phyloP scores from a whole-genome alignment of 2,329 filamentous ascomycete species.

The Zymoseptoria brevis region DNA sequence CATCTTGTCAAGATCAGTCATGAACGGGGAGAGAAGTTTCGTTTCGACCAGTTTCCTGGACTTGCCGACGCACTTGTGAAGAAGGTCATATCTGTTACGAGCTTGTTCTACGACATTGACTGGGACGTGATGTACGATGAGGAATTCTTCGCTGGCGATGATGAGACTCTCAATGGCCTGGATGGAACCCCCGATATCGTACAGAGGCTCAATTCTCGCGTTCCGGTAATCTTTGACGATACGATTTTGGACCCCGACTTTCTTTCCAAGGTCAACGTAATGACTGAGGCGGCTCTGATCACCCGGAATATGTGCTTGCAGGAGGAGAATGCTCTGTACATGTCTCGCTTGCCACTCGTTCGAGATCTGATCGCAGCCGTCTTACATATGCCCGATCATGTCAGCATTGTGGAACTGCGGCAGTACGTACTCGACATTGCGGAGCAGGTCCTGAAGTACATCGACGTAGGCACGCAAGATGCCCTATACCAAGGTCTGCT shows the following conservation, averaged over 20 bases:
- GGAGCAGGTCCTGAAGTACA: constrained; percentile 79
- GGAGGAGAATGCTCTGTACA: constrained; percentile 75
- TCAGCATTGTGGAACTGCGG: constrained; percentile 72
- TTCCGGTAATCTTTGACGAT: constrained; percentile 52
- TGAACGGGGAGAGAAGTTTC: constrained; percentile 90
- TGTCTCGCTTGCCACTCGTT: constrained; percentile 65
- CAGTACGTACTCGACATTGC: constrained; percentile 87
- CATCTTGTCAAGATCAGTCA: constrained; percentile 93
- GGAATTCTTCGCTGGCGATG: constrained; percentile 42
- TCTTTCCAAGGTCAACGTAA: constrained; percentile 61
- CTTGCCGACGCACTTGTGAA: constrained; percentile 82
- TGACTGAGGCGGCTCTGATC: constrained; percentile 80
- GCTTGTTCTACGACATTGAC: constrained; percentile 70
- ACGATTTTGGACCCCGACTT: constrained; percentile 64
- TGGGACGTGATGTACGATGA: constrained; percentile 69
- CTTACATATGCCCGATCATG: constrained; percentile 64
- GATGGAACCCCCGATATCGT: constrained; percentile 64
- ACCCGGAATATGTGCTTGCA: constrained; percentile 95
- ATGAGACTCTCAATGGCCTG: constrained; percentile 55
- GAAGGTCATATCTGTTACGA: constrained; percentile 70
- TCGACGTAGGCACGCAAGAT: constrained; percentile 63
- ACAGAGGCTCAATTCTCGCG: constrained; percentile 59
- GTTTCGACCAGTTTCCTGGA: constrained; percentile 83
- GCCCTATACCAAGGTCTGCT: constrained; percentile 72
- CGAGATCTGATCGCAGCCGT: constrained; percentile 78